Evolutionary conservation across 805 yeast species (phyloP).

Genomic region (Suhomyces sp.): DNA sequence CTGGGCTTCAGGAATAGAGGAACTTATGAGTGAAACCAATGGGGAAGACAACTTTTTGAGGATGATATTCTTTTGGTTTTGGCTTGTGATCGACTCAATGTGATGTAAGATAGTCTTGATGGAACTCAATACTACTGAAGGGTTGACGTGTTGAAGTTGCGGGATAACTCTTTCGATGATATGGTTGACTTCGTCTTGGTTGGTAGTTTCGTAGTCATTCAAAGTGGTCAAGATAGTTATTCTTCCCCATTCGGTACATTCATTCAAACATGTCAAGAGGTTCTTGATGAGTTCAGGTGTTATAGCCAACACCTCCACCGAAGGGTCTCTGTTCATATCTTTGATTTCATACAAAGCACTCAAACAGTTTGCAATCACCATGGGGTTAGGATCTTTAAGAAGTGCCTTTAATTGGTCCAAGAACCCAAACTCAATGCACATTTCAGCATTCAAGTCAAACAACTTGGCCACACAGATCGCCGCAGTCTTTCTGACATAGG

Average conservation of each 20-base stretch:
- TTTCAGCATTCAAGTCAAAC: conserved; percentile 75
- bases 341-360: conserved; percentile 82
- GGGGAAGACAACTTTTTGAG: conserved; percentile 80
- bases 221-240: conserved; percentile 82
- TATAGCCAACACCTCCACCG: conserved; percentile 34
- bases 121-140: conserved; percentile 86
- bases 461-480: conserved; percentile 95
- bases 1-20: conserved; percentile 87
- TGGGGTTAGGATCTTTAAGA: conserved; percentile 86
- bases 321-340: conserved; percentile 55
- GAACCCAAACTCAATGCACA: conserved; percentile 87
- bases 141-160: conserved; percentile 94
- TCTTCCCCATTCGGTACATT: conserved; percentile 99
- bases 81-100: conserved; percentile 44
- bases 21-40: conserved; percentile 78
- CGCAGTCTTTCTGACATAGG: conserved; percentile 96
- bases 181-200: conserved; percentile 67
- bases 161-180: conserved; percentile 89
- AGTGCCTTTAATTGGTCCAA: conserved; percentile 62
- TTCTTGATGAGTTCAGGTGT: conserved; percentile 49
- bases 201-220: conserved; percentile 61
- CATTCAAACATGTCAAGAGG: conserved; percentile 81
- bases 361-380: conserved; percentile 95
- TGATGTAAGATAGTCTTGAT: conserved; percentile 78
- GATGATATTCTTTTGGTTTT: conserved; percentile 41